Evolutionary conservation across 768 basidiomycete species (phyloP), one percentile per base, ranked within the genome.

Genomic region (Glaciozyma martinii): DNA sequence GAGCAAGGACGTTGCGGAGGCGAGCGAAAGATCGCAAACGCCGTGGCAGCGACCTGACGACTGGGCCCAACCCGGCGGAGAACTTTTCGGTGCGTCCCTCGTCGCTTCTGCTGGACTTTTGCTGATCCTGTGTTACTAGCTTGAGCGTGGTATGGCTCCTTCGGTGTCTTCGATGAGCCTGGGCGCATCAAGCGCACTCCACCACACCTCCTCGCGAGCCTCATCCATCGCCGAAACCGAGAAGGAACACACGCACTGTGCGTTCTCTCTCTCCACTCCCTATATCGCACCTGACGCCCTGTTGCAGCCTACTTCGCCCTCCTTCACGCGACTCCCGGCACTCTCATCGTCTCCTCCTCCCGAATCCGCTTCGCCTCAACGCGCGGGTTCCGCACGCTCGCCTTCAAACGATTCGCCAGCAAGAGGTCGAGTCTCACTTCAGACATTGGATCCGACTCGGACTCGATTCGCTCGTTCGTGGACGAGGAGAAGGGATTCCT

Each of bases 221-320:
- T 40, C 37, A 13, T 40, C 37, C 37, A 40, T 40, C 37, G 12
- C 62, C 52, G 18, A 19, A 53, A 15, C 37, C 58, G 42, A 52
- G 37, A 15, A 40, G 3, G 58, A 47, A 30, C 2, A 4, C 16
- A 19, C 21, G 25, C 43, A 2, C 30, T 46, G 18, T 54, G 19
- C 25, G 49, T 23, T 10, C 16, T n/a, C 54, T 12, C 19, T 21
- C 33, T 7, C 5, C 33, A 8, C 32, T 33, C 56, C 19, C 6
- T 13, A 3, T 56, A n/a, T 19, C n/a, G 10, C 1, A 42, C 7
- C 18, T 33, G 21, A 9, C 19, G 6, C 27, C 21, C 30, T 33
- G 44, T 4, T 16, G 1, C 56, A 64, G 63, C 59, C 25, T 68
- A 46, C 61, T 68, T 68, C 21, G 63, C 63, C 9, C 46, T 68